Percentiles rank a stretch among this genome's conserved stretches.
Evolutionary conservation across 139 green algal genomes (phyloP).

Genomic region (Chlorella sorokiniana): DNA sequence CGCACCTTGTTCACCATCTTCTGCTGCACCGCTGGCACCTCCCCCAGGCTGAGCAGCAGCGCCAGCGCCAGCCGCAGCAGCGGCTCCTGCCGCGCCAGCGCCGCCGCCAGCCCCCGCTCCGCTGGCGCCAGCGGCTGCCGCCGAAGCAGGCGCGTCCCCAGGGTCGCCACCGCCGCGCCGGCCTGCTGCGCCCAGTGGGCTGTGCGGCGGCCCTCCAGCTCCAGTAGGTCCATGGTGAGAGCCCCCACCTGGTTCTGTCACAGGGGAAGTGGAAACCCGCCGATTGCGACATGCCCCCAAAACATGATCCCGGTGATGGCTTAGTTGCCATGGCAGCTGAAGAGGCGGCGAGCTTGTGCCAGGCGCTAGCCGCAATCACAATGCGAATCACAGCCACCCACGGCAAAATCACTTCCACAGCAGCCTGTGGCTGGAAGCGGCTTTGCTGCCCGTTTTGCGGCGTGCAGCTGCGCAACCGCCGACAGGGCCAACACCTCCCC

Average conservation of each 20-base stretch:
- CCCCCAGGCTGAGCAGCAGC: slow-evolving; percentile 86
- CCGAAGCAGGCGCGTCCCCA: slow-evolving; percentile 20
- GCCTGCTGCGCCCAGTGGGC: slow-evolving; percentile 62
- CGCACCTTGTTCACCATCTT: slow-evolving; percentile 90
- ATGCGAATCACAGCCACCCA: not conserved
- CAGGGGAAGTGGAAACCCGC: not conserved
- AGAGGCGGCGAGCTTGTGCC: too few relatives aligned
- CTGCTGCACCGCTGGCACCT: slow-evolving; percentile 71
- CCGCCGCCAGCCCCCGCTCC: slow-evolving; percentile 63
- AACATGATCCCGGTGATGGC: too few relatives aligned
- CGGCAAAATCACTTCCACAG: not conserved
- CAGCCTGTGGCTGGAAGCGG: too few relatives aligned
- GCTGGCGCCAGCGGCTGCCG: slow-evolving; percentile 11
- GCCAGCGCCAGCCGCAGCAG: slow-evolving; percentile 78
- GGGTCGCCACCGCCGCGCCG: slow-evolving; percentile 19
- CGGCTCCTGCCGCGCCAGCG: slow-evolving; percentile 78
- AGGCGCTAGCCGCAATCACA: not conserved
- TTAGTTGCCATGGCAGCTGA: too few relatives aligned
- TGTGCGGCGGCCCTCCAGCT: slow-evolving; percentile 77
- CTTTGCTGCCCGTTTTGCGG: too few relatives aligned
- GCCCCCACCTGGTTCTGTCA: slow-evolving; percentile 68
- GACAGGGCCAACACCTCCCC: too few relatives aligned
- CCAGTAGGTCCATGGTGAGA: slow-evolving; percentile 80
- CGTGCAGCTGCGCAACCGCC: too few relatives aligned
- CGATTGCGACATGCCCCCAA: too few relatives aligned